phyloP scores from a whole-genome alignment of 805 yeast species.

The Blastobotrys peoriensis region DNA sequence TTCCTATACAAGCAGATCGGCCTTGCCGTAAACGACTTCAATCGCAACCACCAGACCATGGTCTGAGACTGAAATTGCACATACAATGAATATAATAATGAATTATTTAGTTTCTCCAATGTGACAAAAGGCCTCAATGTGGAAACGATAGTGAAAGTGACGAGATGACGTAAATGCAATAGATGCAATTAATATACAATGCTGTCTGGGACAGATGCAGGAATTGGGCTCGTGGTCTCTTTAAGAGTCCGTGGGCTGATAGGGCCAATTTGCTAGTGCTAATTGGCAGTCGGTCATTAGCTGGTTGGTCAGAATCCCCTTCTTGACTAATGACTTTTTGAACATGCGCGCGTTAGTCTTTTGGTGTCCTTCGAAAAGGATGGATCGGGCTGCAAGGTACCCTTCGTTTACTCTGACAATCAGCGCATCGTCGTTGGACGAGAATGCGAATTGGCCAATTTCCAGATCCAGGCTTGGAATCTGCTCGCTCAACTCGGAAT shows the following conservation, averaged over 20 bases:
- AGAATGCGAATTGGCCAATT: slow-evolving; percentile 7
- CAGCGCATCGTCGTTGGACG: background rate
- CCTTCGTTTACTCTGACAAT: slow-evolving; percentile 8
- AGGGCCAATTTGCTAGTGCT: too few species aligned
- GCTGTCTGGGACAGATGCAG: too few species aligned
- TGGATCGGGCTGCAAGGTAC: background rate
- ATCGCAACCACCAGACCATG: slow-evolving; percentile 32
- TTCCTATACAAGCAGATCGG: slow-evolving; percentile 68
- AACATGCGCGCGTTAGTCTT: background rate
- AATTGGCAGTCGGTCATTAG: slow-evolving; percentile 1
- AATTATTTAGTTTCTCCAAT: too few species aligned
- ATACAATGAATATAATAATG: background rate
- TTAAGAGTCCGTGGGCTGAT: too few species aligned
- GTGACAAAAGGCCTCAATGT: too few species aligned
- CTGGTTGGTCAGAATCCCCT: background rate
- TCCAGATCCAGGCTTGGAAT: background rate
- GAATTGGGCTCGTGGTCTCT: too few species aligned
- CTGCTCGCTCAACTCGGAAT: background rate
- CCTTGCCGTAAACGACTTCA: slow-evolving; percentile 75
- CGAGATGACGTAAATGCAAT: too few species aligned
- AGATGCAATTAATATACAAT: too few species aligned
- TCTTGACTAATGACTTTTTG: background rate
- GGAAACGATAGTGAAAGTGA: too few species aligned
- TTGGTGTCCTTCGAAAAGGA: slow-evolving; percentile 9
- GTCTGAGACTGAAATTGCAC: background rate